Base-by-base conservation (phyloP, 2,329 filamentous ascomycete species). In the Corniculantispora saksenae region DNA sequence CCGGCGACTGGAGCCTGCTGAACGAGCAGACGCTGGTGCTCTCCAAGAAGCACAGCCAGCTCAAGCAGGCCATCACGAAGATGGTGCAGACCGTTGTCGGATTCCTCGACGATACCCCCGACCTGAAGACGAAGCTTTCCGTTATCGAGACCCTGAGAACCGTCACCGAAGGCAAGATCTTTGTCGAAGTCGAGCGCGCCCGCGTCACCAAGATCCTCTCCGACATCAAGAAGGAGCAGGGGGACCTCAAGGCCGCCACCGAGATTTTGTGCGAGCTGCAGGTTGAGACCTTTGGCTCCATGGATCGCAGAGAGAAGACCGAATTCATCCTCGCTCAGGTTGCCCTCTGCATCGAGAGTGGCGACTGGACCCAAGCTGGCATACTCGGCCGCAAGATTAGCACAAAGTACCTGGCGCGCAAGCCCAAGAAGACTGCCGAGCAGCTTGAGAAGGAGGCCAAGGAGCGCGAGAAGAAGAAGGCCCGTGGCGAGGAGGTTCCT, bases 21-120 rank as follows among this genome's bases (percentile, higher is more conserved):
- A 98, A 97, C 77, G 95, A 99, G 81, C 95, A 99, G 82, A 92
- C 97, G 68, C 85, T 97, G 73, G 85, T 97, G 69, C 85, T 99
- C 65, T 98, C 95, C 70, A 99, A 99, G 89, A 99, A 99, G 84
- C 95, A 99, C 91, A 92, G 94, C 73, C 95, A 99, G 83, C 93
- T 99, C 76, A 99, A 99, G 81, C 95, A 98, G 81, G 95, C 95
- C 75, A 95, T 94, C 74, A 98, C 95, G 73, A 95, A 94, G 84
- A 99, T 99, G 95, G 94, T 99, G 67, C 95, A 99, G 84, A 91
- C 90, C 56, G 93, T 97, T 68, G 97, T 99, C 89, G 85, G 83
- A 66, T 97, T 98, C 79, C 81, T 99, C 74, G 91, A 97, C 75
- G 88, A 91, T 55, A 93, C 93, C 25, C 93, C 95, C 40, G 91